Conservation (phyloP, 352 stramenopile genomes). For the Globisporangium heterothallicum region DNA sequence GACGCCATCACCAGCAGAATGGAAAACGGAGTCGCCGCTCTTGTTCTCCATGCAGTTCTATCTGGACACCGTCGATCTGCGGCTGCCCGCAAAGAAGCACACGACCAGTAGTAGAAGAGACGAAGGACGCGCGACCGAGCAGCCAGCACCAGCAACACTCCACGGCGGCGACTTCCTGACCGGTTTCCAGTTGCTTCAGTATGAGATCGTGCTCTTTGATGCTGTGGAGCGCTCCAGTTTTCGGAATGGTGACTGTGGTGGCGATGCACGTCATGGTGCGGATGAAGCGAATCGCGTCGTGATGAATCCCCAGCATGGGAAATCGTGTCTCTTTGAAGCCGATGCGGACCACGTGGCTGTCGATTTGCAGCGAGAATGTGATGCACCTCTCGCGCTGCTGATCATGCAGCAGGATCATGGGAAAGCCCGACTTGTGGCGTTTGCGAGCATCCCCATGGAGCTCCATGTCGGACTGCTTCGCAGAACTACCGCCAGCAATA, state of each 20-base stretch:
- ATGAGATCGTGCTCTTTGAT: constrained; percentile 49
- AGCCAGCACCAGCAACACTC: neutral
- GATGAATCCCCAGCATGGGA: constrained; percentile 26
- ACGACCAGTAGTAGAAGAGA: neutral
- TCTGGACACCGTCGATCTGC: constrained; percentile 17
- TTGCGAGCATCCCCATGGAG: constrained; percentile 24
- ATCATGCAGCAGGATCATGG: constrained; percentile 29
- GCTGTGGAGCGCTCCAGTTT: too few species aligned
- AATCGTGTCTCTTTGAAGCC: constrained; percentile 49
- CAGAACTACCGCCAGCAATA: neutral
- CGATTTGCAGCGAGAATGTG: constrained; percentile 22
- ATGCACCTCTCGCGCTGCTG: constrained; percentile 26
- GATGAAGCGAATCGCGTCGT: neutral
- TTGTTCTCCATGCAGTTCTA: constrained; percentile 48
- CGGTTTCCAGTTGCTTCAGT: constrained; percentile 45
- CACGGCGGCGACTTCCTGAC: constrained; percentile 15
- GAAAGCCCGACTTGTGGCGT: constrained; percentile 27
- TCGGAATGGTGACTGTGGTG: too few species aligned
- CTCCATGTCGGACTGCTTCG: constrained; percentile 21
- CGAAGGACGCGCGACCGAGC: neutral
- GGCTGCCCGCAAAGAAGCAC: neutral
- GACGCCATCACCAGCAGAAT: neutral
- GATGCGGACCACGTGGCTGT: constrained; percentile 16
- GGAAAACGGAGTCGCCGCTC: constrained; percentile 10
- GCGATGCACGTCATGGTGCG: neutral